These are phyloP conservation scores for Dactylellina cionopaga DNA, from an alignment of 2,329 filamentous ascomycete species.

Conservation along the genomic window DNA sequence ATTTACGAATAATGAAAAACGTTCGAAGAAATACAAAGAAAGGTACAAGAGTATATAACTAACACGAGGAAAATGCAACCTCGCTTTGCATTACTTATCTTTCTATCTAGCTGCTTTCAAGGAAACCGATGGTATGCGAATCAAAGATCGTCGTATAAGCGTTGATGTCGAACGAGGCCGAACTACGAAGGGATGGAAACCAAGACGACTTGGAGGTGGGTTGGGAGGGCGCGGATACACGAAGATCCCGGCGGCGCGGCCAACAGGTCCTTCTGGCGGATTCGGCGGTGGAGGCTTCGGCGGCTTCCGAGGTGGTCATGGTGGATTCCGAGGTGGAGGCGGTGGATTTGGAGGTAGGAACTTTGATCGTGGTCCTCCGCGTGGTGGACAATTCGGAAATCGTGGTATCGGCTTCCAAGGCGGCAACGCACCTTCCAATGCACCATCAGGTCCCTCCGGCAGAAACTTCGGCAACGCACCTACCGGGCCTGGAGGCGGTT, in stretches of 20 bases:
- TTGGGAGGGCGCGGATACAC: slow-evolving; percentile 93
- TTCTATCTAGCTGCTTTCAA: slow-evolving; percentile 85
- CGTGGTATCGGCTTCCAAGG: slow-evolving; percentile 68
- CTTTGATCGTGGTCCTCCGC: slow-evolving; percentile 59
- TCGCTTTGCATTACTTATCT: slow-evolving; percentile 61
- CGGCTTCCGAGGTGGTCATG: slow-evolving; percentile 66
- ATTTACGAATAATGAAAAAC: slow-evolving; percentile 36
- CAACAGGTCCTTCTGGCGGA: slow-evolving; percentile 71
- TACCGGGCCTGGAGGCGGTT: slow-evolving; percentile 59
- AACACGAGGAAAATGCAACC: slow-evolving; percentile 71
- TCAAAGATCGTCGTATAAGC: slow-evolving; percentile 89
- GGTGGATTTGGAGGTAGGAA: slow-evolving; percentile 59
- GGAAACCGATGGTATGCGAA: slow-evolving; percentile 84
- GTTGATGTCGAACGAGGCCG: slow-evolving; percentile 96
- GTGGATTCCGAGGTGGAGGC: slow-evolving; percentile 63
- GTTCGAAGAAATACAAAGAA: slow-evolving; percentile 24
- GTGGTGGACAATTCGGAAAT: slow-evolving; percentile 61
- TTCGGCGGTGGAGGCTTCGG: slow-evolving; percentile 69
- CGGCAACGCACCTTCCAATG: slow-evolving; percentile 66
- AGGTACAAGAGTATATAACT: slow-evolving; percentile 63
- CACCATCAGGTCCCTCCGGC: slow-evolving; percentile 71
- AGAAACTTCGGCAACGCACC: slow-evolving; percentile 64
- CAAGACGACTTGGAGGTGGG: slow-evolving; percentile 88
- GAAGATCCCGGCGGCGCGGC: slow-evolving; percentile 77
- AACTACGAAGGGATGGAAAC: slow-evolving; percentile 92